Conservation (phyloP, 2,329 filamentous ascomycete species). For the Arthrobotrys iridis region DNA sequence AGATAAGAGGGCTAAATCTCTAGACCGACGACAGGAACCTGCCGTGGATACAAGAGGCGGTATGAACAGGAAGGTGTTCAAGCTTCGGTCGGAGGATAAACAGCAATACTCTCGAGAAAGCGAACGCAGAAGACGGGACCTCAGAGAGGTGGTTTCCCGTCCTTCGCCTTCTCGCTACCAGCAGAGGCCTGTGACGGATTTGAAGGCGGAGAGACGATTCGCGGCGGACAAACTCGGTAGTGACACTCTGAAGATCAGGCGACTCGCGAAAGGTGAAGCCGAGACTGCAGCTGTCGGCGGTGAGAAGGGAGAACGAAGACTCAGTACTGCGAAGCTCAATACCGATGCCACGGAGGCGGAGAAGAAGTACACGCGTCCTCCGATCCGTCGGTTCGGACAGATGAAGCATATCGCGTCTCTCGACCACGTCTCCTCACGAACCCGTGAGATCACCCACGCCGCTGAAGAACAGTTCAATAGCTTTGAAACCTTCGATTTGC, state of each 20-base stretch:
- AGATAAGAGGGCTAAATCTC: conserved; percentile 60
- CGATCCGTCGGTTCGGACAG: conserved; percentile 41
- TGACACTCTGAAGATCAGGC: not conserved
- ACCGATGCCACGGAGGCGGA: not conserved
- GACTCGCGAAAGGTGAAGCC: not conserved
- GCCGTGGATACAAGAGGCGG: conserved; percentile 38
- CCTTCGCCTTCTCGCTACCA: conserved; percentile 41
- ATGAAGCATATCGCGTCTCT: conserved; percentile 54
- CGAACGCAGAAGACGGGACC: conserved; percentile 11
- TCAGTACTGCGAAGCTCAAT: not conserved
- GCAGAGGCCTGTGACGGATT: conserved; percentile 16
- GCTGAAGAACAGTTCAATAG: conserved; percentile 70
- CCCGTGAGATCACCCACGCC: conserved; percentile 36
- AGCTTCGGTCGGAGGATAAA: conserved; percentile 27
- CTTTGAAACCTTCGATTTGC: conserved; percentile 82
- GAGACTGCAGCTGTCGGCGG: not conserved
- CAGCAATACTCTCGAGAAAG: conserved; percentile 35
- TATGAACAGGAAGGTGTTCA: conserved; percentile 47
- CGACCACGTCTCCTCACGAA: conserved; percentile 52
- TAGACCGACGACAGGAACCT: conserved; percentile 65
- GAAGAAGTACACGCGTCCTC: conserved; percentile 27
- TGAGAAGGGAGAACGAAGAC: not conserved
- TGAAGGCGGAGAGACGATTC: not conserved
- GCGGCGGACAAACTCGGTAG: not conserved
- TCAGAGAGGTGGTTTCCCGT: conserved; percentile 5